phyloP scores from a whole-genome alignment of 2,329 filamentous ascomycete species.

The Stachybotrys chlorohalonatus region DNA sequence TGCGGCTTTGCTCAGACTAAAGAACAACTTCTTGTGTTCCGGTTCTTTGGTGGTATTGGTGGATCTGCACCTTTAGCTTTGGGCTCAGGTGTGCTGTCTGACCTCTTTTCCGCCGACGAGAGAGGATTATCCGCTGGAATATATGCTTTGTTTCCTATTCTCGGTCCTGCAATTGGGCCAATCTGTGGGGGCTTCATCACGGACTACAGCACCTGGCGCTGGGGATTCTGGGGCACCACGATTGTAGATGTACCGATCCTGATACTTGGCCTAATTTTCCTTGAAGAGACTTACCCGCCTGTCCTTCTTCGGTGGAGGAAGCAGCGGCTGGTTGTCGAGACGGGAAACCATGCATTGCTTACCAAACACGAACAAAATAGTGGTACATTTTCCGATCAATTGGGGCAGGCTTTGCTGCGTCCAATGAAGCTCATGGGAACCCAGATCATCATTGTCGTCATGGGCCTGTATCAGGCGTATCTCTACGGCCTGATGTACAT shows the following conservation, averaged over 20 bases:
- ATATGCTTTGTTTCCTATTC: slow-evolving; percentile 52
- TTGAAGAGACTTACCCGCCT: slow-evolving; percentile 19
- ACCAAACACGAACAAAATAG: neutral
- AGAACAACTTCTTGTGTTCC: slow-evolving; percentile 50
- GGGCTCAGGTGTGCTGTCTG: slow-evolving; percentile 52
- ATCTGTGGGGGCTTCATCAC: slow-evolving; percentile 24
- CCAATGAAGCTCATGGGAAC: slow-evolving; percentile 16
- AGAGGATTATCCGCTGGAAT: slow-evolving; percentile 53
- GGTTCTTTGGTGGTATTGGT: slow-evolving; percentile 53
- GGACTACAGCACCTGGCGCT: slow-evolving; percentile 22
- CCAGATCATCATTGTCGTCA: slow-evolving; percentile 56
- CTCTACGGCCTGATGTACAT: slow-evolving; percentile 54
- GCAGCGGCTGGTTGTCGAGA: slow-evolving; percentile 3
- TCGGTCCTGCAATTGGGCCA: slow-evolving; percentile 40
- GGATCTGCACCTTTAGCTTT: slow-evolving; percentile 55
- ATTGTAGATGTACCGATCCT: slow-evolving; percentile 14
- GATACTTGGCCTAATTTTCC: slow-evolving; percentile 14
- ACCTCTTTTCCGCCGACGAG: slow-evolving; percentile 49
- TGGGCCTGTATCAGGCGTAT: slow-evolving; percentile 59
- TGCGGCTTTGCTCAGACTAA: slow-evolving; percentile 53
- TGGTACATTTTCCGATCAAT: neutral
- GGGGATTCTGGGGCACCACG: slow-evolving; percentile 24
- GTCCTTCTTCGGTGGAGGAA: slow-evolving; percentile 9
- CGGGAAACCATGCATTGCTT: slow-evolving; percentile 2
- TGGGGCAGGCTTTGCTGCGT: neutral